A percentile compares a stretch with the other conserved stretches of the same genome.
Conservation (phyloP, 2,329 filamentous ascomycete genomes). For the Ophiostoma sp. region DNA sequence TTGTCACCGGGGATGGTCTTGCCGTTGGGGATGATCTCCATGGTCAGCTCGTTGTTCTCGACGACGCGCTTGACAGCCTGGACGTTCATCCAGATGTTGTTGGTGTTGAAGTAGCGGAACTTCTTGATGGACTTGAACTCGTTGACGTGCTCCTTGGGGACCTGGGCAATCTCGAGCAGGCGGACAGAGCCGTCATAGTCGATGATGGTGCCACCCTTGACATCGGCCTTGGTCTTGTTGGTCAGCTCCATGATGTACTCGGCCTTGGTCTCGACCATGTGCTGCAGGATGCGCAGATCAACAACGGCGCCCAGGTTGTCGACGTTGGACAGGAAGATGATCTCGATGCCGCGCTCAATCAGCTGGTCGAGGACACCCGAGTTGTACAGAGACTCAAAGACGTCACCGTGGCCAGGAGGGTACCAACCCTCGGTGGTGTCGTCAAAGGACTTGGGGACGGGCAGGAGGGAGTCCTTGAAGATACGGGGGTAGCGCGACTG, state of each 20-base stretch:
- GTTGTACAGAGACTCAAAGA: conserved; percentile 99
- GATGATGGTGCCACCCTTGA: conserved; percentile 99
- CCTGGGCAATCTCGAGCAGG: conserved; percentile 96
- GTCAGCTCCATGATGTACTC: conserved; percentile 99
- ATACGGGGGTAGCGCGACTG: conserved; percentile 98
- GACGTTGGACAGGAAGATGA: conserved; percentile 97
- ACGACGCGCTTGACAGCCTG: conserved; percentile 97
- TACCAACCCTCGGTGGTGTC: conserved; percentile 96
- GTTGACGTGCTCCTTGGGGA: conserved; percentile 99
- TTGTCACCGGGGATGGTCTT: conserved; percentile 98
- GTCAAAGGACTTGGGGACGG: conserved; percentile 82
- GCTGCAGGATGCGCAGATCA: conserved; percentile 94
- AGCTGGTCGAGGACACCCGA: conserved; percentile 97
- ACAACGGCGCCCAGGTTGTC: conserved; percentile 98
- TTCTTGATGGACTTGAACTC: conserved; percentile 99
- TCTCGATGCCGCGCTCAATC: conserved; percentile 89
- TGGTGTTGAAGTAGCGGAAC: conserved; percentile 99
- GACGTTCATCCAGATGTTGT: conserved; percentile 99
- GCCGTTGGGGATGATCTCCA: conserved; percentile 99
- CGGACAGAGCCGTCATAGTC: conserved; percentile 97
- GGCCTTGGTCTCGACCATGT: conserved; percentile 95
- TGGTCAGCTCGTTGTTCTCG: conserved; percentile 95
- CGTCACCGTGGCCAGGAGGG: conserved; percentile 97
- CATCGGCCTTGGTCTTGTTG: conserved; percentile 99
- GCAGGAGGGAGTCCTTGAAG: conserved; percentile 95